A percentile compares a stretch with the other conserved stretches of the same genome.
These are phyloP conservation scores for Rhizopogon vinicolor DNA, from an alignment of 768 basidiomycete genomes.

Conservation along the genomic window DNA sequence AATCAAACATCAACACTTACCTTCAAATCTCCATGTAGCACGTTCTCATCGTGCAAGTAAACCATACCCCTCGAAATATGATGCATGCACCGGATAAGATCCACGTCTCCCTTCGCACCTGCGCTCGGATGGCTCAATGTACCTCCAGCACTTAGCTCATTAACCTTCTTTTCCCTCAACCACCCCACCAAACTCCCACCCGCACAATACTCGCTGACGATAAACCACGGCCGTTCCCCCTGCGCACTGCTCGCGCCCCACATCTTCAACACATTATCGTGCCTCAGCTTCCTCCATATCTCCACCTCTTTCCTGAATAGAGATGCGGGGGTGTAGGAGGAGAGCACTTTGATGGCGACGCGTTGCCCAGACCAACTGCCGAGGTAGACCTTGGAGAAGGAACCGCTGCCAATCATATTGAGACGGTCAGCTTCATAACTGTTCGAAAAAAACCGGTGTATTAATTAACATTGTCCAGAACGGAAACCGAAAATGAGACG, in stretches of 20 bases:
- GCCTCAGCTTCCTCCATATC: constrained; percentile 9
- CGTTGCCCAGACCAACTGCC: constrained; percentile 64
- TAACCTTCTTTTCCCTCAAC: constrained; percentile 37
- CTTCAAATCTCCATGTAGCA: constrained; percentile 74
- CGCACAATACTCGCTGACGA: not conserved
- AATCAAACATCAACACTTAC: constrained; percentile 29
- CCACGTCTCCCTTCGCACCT: not conserved
- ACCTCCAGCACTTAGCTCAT: not conserved
- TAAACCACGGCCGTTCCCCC: constrained; percentile 4
- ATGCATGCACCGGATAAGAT: constrained; percentile 6
- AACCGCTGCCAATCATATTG: constrained; percentile 66
- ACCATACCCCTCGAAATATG: constrained; percentile 11
- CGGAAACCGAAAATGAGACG: constrained; percentile 3
- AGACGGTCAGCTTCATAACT: constrained; percentile 76
- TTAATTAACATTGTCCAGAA: not conserved
- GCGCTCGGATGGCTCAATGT: not conserved
- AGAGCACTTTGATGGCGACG: constrained; percentile 73
- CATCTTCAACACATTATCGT: constrained; percentile 10
- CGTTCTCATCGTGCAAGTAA: constrained; percentile 11
- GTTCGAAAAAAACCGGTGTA: not conserved
- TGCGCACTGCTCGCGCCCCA: constrained; percentile 12
- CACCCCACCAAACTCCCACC: constrained; percentile 28
- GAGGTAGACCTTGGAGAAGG: constrained; percentile 75
- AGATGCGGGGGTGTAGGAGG: constrained; percentile 51
- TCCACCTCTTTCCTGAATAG: constrained; percentile 50